Evolutionary conservation across 306 rosid genomes (phyloP), one percentile per base, ranked within the genome.

Genomic region (Gastrolobium villosum): DNA sequence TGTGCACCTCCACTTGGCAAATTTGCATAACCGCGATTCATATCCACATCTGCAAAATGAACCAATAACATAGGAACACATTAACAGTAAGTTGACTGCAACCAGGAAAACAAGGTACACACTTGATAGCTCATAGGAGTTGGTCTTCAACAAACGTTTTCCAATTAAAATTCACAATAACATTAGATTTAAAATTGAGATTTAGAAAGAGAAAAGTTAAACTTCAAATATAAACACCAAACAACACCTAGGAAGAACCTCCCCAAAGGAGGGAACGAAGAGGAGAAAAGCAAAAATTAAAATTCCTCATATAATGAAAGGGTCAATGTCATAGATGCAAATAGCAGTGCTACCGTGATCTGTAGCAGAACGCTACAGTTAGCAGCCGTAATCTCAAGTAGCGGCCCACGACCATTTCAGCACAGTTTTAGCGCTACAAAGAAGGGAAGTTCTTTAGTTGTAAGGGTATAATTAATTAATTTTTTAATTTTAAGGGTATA

Each of bases 1-100:
- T 75, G 83, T 50, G 75, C 40, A 67, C 83, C 85, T 45, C 83
- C 82, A 70, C 70, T 46, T 60, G 85, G 70, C 71, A 81, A 61
- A 72, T 77, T 83, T 11, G 61, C 75, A 81, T 77, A 77, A 53
- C 83, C 74, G 1, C 75, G 88, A 44, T 52, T 76, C 8, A 52
- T 46, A 32, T 84, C 85, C 75, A 80, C 26, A 70, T 77, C 88
- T 81, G 80, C 60, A 67, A 53, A 49, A 70, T 7, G 41, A 4
- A 66, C 44, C 68, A 77, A 72, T 60, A 11, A 30, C n/a, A 54
- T 36, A 49, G 40, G 26, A 72, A 77, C 64, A 76, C n/a, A 65
- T 15, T 34, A 61, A 55, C n/a, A 50, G 7, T 14, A 49, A 70
- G 35, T 50, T 73, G 35, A 75, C 43, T 39, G 31, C 9, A 10